phyloP scores from a whole-genome alignment of 2,329 filamentous ascomycete genomes.

The Amphichorda felina region DNA sequence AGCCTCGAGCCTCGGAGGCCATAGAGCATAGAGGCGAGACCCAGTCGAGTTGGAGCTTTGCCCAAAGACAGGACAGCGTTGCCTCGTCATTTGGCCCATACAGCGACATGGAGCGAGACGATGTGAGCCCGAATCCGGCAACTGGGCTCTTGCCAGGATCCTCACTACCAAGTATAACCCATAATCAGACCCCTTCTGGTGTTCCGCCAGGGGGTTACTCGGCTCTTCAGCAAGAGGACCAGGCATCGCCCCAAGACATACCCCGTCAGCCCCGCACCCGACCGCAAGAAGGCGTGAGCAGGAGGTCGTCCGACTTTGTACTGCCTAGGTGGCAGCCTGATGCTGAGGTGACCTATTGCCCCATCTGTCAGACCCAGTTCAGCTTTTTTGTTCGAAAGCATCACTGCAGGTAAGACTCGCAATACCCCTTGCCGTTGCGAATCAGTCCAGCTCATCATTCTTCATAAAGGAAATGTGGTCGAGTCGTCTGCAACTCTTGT shows the following conservation, averaged over 20 bases:
- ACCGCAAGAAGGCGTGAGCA: not conserved
- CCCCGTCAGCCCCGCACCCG: too few relatives aligned
- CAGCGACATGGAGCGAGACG: too few relatives aligned
- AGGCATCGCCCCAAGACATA: too few relatives aligned
- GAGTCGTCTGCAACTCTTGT: conserved; percentile 81
- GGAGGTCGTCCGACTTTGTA: conserved; percentile 27
- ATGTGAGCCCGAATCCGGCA: too few relatives aligned
- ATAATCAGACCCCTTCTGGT: too few relatives aligned
- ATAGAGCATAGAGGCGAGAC: not conserved
- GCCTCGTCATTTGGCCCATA: not conserved
- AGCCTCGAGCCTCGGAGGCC: not conserved
- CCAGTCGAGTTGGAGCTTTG: not conserved
- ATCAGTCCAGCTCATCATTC: not conserved
- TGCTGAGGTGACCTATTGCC: conserved; percentile 67
- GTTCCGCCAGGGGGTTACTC: too few relatives aligned
- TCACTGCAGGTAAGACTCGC: conserved; percentile 59
- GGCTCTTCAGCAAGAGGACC: too few relatives aligned
- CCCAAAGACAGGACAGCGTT: not conserved
- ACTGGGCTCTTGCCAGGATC: not conserved
- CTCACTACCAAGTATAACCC: not conserved
- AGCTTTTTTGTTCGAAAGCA: conserved; percentile 82
- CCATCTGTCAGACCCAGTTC: conserved; percentile 72
- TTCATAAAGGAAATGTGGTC: conserved; percentile 64
- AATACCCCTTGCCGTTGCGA: not conserved
- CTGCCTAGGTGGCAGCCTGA: conserved; percentile 85